Conservation (phyloP, 2,329 filamentous ascomycete species). For the Aspergillus flavus region DNA sequence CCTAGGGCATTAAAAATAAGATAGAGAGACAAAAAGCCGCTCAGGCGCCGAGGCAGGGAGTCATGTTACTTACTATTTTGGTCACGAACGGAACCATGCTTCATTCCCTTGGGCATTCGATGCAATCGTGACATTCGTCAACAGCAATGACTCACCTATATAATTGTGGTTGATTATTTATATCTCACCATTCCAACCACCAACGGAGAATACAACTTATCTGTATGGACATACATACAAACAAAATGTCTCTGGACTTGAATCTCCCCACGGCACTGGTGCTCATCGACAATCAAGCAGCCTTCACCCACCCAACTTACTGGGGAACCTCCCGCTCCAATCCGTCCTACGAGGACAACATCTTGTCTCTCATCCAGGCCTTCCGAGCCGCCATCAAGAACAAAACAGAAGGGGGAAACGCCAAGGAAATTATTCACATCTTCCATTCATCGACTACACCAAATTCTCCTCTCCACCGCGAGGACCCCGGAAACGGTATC, state of each 20-base stretch:
- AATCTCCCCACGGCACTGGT: conserved; percentile 44
- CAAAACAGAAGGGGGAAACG: conserved; percentile 1
- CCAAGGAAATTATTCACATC: conserved; percentile 47
- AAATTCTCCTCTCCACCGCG: conserved; percentile 41
- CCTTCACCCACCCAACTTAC: conserved; percentile 42
- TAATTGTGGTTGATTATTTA: not conserved
- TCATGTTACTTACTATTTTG: not conserved
- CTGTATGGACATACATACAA: too few species aligned
- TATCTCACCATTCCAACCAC: not conserved
- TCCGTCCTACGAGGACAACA: conserved; percentile 48
- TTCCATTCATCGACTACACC: conserved; percentile 46
- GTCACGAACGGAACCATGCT: too few species aligned
- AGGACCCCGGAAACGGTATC: conserved; percentile 29
- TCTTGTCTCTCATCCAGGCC: conserved; percentile 39
- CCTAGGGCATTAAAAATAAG: conserved; percentile 1
- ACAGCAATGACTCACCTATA: not conserved
- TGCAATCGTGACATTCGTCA: not conserved
- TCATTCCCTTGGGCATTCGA: not conserved
- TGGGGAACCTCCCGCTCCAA: conserved; percentile 50
- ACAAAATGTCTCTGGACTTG: conserved; percentile 18
- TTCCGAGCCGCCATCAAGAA: conserved; percentile 34
- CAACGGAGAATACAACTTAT: too few species aligned
- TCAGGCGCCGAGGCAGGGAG: not conserved
- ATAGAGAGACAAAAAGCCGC: not conserved
- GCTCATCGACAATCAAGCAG: conserved; percentile 53